phyloP scores from a whole-genome alignment of 2,329 filamentous ascomycete genomes.

The Microcera coccophila region DNA sequence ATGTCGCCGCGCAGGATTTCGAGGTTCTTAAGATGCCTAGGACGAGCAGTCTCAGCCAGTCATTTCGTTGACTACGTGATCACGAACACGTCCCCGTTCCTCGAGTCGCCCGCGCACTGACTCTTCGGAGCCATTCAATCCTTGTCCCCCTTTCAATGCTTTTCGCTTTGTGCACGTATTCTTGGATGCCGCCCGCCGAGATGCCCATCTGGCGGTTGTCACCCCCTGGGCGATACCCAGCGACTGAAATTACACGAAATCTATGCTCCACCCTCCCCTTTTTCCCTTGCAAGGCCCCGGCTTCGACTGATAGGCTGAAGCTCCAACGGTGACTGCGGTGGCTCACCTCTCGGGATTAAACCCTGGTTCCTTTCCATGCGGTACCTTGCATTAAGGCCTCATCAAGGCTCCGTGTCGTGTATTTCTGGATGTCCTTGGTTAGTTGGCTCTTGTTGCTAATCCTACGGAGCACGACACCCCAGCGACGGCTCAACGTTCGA shows the following conservation, averaged over 20 bases:
- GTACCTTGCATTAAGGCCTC: not conserved
- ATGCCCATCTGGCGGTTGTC: not conserved
- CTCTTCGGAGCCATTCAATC: too few species aligned
- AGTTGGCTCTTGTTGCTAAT: not conserved
- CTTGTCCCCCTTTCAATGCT: slow-evolving; percentile 1
- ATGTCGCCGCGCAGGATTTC: slow-evolving; percentile 22
- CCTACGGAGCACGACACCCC: not conserved
- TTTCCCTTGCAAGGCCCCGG: slow-evolving; percentile 13
- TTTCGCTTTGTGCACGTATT: not conserved
- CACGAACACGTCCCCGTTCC: too few species aligned
- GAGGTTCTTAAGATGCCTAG: slow-evolving; percentile 9
- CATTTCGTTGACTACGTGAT: too few species aligned
- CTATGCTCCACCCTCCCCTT: slow-evolving; percentile 27
- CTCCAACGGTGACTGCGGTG: slow-evolving; percentile 26
- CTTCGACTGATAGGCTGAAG: slow-evolving; percentile 19
- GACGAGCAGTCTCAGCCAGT: slow-evolving; percentile 9
- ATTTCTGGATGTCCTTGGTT: not conserved
- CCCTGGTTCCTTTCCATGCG: slow-evolving; percentile 18
- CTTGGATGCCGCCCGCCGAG: slow-evolving; percentile 4
- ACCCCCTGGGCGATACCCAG: slow-evolving; percentile 5
- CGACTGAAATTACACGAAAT: slow-evolving; percentile 25
- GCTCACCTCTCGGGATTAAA: slow-evolving; percentile 18
- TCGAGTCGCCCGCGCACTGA: too few species aligned
- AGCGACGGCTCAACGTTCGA: slow-evolving; percentile 5
- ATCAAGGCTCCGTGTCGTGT: not conserved